These are phyloP conservation scores for Tetrahymena borealis DNA, from an alignment of 73 alveolate genomes.

Conservation along the genomic window DNA sequence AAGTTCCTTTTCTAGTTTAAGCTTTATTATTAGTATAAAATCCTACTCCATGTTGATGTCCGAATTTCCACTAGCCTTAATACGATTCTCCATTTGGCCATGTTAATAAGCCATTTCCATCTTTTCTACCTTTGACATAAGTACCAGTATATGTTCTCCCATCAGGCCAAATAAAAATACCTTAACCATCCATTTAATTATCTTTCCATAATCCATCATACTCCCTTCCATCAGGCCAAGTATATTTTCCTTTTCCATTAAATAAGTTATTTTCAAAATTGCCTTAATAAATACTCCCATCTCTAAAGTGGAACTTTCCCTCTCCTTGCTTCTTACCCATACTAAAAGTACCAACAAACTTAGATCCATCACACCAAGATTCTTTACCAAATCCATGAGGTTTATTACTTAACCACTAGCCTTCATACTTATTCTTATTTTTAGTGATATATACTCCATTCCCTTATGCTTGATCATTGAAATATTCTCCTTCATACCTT, in stretches of 20 bases:
- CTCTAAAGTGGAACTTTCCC: slow-evolving; percentile 45
- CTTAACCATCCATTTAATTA: slow-evolving; percentile 35
- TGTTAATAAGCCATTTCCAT: slow-evolving; percentile 27
- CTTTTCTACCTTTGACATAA: slow-evolving; percentile 13
- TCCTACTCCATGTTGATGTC: not conserved
- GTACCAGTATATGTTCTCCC: slow-evolving; percentile 40
- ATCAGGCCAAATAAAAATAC: slow-evolving; percentile 41
- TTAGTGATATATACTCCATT: not conserved
- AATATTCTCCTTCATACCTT: not conserved
- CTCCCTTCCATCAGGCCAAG: not conserved
- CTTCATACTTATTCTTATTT: slow-evolving; percentile 33
- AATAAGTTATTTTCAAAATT: not conserved
- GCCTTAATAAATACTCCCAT: slow-evolving; percentile 10
- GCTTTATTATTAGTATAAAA: not conserved
- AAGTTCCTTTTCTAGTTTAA: not conserved
- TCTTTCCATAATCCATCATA: slow-evolving; percentile 34
- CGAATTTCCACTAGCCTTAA: not conserved
- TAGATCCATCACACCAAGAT: slow-evolving; percentile 41
- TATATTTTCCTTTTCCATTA: not conserved
- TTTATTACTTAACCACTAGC: slow-evolving; percentile 22
- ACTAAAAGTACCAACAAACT: slow-evolving; percentile 39
- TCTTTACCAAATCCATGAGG: slow-evolving; percentile 47
- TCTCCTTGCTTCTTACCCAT: slow-evolving; percentile 42
- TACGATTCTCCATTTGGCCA: slow-evolving; percentile 34
- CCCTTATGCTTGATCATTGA: not conserved